Base-by-base conservation (phyloP, 2,329 filamentous ascomycete genomes). In the Neofusicoccum parvum region DNA sequence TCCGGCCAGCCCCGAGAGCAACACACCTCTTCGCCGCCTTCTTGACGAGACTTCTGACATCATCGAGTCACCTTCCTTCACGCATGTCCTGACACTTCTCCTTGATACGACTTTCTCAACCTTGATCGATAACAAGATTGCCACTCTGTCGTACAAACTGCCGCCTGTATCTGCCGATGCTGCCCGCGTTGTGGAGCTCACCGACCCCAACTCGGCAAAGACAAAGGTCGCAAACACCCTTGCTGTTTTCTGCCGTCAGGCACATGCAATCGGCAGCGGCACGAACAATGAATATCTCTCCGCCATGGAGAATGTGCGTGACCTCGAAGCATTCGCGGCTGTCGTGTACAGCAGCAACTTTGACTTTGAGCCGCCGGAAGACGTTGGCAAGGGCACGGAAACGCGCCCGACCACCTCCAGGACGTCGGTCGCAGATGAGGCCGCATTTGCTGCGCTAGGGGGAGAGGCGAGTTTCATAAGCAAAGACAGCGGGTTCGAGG, bases 41-140 rank as follows among this genome's bases (percentile, higher is more conserved):
- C 86, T 99, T 1, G 94, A 99, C 75, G 95, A 99, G 81, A 98
- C 95, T 1, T 92, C 94, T 45, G 95, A 99, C 75, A 86, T 99
- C 27, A 90, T 98, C 74, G 95, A 99, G 74, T 97, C 95, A 1
- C 95, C 95, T 0, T 87, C 92, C 41, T 98, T 98, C 79, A 87
- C 89, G 0, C 90, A 93, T 72, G 93, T 99, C 41, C 85, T 97
- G 50, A 92, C 90, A 2, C 88, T 92, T 66, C 86, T 97, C 65
- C 90, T 98, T 67, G 94, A 98, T 76, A 86, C 92, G 51, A 91
- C 90, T 64, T 99, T 97, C 80, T 91, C 91, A 2, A 87, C 90
- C 27, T 85, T 99, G 15, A 86, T 97, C 32, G 91, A 97, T 73
- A 85, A 87, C 72, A 95, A 95, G 78, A 86, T 97, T 63, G 89